These are phyloP conservation scores for Penicillium verhagenii DNA, from an alignment of 495 filamentous ascomycete genomes.

Conservation along the genomic window DNA sequence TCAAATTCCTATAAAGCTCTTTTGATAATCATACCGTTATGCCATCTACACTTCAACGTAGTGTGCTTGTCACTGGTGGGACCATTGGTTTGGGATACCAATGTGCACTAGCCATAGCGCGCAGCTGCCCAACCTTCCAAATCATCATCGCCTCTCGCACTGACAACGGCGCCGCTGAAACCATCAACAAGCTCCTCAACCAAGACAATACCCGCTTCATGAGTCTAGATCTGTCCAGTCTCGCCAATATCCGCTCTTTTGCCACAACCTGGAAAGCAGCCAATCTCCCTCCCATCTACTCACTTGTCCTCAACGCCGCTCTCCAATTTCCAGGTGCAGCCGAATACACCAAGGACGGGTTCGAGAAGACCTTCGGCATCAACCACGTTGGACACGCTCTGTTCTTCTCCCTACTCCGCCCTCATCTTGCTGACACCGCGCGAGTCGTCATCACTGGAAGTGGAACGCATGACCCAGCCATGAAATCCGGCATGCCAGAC, in stretches of 20 bases:
- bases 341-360: constrained; percentile 33
- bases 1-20: no score
- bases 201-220: constrained; percentile 41
- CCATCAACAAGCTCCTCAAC: constrained; percentile 28
- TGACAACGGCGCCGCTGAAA: constrained; percentile 38
- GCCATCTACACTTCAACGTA: constrained; percentile 13
- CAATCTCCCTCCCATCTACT: constrained; percentile 40
- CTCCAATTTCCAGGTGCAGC: constrained; percentile 37
- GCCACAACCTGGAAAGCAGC: constrained; percentile 36
- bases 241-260: constrained; percentile 38
- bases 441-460: constrained; percentile 41
- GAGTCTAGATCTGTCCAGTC: constrained; percentile 39
- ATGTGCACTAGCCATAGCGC: constrained; percentile 32
- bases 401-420: constrained; percentile 49
- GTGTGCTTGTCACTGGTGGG: constrained; percentile 47
- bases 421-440: constrained; percentile 45
- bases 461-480: constrained; percentile 35
- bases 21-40: no score
- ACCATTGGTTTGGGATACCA: constrained; percentile 37
- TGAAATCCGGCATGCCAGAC: constrained; percentile 29
- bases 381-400: constrained; percentile 45
- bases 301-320: constrained; percentile 48
- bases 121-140: constrained; percentile 30
- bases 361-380: constrained; percentile 45
- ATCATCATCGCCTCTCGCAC: constrained; percentile 41